Evolutionary conservation across 2,329 filamentous ascomycete genomes (phyloP).

Genomic region (Colletotrichum falcatum): DNA sequence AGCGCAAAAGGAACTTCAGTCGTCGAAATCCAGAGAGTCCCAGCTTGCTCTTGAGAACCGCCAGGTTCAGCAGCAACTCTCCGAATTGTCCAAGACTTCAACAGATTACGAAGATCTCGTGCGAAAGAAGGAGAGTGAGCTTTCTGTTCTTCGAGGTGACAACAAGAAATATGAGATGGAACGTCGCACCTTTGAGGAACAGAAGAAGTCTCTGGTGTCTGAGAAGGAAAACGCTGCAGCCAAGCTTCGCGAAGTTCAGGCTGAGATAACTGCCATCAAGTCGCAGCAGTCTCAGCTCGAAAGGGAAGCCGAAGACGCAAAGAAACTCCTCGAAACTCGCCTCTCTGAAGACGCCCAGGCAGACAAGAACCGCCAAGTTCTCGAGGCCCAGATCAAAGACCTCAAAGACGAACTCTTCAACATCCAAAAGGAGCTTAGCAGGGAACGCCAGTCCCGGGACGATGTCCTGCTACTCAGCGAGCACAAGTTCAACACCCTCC

Average conservation of each 20-base stretch:
- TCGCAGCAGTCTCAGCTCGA: conserved; percentile 87
- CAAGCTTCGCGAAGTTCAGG: conserved; percentile 85
- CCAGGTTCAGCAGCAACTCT: conserved; percentile 85
- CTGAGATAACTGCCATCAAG: conserved; percentile 87
- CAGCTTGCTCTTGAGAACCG: conserved; percentile 84
- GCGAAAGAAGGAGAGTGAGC: conserved; percentile 91
- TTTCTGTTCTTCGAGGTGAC: conserved; percentile 86
- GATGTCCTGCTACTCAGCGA: conserved; percentile 92
- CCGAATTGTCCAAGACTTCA: conserved; percentile 88
- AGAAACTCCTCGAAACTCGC: conserved; percentile 85
- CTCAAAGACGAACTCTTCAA: conserved; percentile 88
- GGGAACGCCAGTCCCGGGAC: conserved; percentile 92
- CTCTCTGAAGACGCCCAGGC: conserved; percentile 91
- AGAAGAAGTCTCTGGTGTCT: conserved; percentile 75
- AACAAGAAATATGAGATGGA: conserved; percentile 86
- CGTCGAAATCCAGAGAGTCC: conserved; percentile 78
- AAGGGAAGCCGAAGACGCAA: conserved; percentile 89
- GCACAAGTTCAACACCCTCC: conserved; percentile 84
- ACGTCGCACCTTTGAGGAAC: conserved; percentile 80
- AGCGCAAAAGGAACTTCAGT: conserved; percentile 83
- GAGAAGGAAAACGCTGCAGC: conserved; percentile 84
- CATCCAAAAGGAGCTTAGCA: conserved; percentile 87
- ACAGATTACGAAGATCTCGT: conserved; percentile 96
- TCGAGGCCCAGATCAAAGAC: conserved; percentile 88
- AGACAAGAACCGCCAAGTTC: conserved; percentile 80